phyloP scores from a whole-genome alignment of 441 rosid species.

The Erodium texanum region DNA sequence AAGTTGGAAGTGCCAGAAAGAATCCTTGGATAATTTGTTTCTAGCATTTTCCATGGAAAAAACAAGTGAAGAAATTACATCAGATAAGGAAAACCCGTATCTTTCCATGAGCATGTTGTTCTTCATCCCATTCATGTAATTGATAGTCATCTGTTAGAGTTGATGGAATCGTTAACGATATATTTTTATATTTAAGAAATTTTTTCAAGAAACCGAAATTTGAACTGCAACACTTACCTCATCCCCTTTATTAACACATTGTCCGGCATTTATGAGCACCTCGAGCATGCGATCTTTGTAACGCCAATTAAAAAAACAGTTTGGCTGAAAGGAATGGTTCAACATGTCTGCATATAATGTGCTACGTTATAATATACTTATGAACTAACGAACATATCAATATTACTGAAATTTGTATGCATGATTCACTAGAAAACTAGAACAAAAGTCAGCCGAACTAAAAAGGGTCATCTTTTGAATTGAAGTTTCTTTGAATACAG shows the following conservation, averaged over 20 bases:
- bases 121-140: slow-evolving; percentile 58
- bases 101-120: slow-evolving; percentile 65
- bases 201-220: too few relatives aligned
- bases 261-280: slow-evolving; percentile 93
- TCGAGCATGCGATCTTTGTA: slow-evolving; percentile 90
- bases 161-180: background rate
- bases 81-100: slow-evolving; percentile 84
- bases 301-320: slow-evolving; percentile 91
- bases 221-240: slow-evolving; percentile 39
- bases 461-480: background rate
- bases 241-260: slow-evolving; percentile 62
- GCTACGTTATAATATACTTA: background rate
- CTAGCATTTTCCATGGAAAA: background rate
- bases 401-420: background rate
- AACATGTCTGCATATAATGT: slow-evolving; percentile 64
- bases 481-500: background rate
- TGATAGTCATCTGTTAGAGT: slow-evolving; percentile 61
- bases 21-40: background rate
- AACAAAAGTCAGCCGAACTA: too few relatives aligned
- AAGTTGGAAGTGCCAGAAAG: background rate
- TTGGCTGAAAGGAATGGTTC: slow-evolving; percentile 78
- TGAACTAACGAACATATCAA: slow-evolving; percentile 1
- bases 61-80: slow-evolving; percentile 38
- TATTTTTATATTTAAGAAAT: too few relatives aligned
- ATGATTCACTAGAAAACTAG: background rate